Base-by-base conservation (phyloP, 805 yeast species). In the Teunomyces lycoperdinae region DNA sequence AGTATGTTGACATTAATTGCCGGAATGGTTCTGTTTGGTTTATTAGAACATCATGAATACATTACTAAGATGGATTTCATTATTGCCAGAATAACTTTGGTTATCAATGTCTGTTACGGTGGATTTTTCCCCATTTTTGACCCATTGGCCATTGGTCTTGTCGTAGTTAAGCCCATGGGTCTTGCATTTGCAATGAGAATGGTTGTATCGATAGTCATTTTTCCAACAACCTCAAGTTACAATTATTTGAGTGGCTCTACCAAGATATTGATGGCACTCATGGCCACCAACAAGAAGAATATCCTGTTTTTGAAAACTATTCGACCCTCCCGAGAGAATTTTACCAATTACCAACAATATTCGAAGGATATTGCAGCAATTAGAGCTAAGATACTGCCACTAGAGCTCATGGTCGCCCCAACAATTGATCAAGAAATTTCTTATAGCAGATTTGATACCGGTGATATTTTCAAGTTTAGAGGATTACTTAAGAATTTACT, bases 151-250 rank as follows among this genome's bases (percentile, higher is more conserved):
- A 43, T 61, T 3, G 61, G 62, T 0, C 43, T 50, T 7, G 17
- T 42, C 5, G 57, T 67, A 5, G 17, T 64, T 2, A 63, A 57
- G 34, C 64, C 69, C 1, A 55, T 62, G 48, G 67, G 62, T 4
- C 13, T 66, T 4, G 52, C 64, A 2, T 53, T 58, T 30, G 63
- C 61, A 10, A 34, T 63, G 32, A 58, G 56, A 28, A 48, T 63
- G 8, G 33, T 60, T 2, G 44, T 46, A 2, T 27, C 63, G 2
- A 32, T 56, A 2, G 26, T 67, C 8, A 49, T 67, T 2, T 67
- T 58, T 49, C 73, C 73, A 1, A 52, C 54, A 13, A 63, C 71
- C 3, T 53, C 72, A 5, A 58, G 52, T 41, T 56, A 16, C 42
- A 50, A 49, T 14, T 62, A 56, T 45, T 55, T 58, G 36, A 47